Evolutionary conservation across 371 early-diverging fungal genomes (phyloP), one percentile per base, ranked within the genome.

Genomic region (Syncephalastrum monosporum): DNA sequence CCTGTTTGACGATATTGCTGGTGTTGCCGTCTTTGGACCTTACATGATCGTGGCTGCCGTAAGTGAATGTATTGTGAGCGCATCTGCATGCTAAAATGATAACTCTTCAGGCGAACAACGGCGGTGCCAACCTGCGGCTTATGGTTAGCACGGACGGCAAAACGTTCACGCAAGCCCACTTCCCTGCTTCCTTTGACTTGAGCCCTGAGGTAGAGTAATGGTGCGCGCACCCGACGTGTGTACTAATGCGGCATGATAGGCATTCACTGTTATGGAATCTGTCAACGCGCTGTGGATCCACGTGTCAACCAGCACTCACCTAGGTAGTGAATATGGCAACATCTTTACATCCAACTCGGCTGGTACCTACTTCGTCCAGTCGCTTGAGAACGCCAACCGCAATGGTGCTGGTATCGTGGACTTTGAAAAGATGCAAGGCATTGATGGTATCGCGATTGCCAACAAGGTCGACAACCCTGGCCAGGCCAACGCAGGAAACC

Each of bases 381-480:
- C 91, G 0, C 71, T 89, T 42, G 82, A 82, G 42, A 68, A 86
- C 23, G 88, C 91, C 24, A 96, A 97, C 67, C 88, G 92, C 41
- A 88, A 92, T 46, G 81, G 80, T 12, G 55, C 63, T 25, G 96
- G 96, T 21, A 82, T 90, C 56, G 96, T 97, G 5, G 98, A 98
- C 63, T 94, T 92, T 75, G 97, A 96, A 68, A 91, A 91, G 61
- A 88, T 96, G 83, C 87, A 89, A 51, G 96, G 93, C 12, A 83
- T 98, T 23, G 88, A 89, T 64, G 96, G 96, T 43, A 86, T 94
- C 29, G 86, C 95, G 1, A 57, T 98, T 8, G 88, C 91, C 56
- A 98, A 98, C 62, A 61, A 77, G 14, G 94, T 97, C 19, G 64
- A 62, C 52, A 96, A 96, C 53, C 77, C 87, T 25, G 64, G 71